Evolutionary conservation across 2,329 filamentous ascomycete genomes (phyloP), one percentile per base, ranked within the genome.

Genomic region (Venturia pyrina): DNA sequence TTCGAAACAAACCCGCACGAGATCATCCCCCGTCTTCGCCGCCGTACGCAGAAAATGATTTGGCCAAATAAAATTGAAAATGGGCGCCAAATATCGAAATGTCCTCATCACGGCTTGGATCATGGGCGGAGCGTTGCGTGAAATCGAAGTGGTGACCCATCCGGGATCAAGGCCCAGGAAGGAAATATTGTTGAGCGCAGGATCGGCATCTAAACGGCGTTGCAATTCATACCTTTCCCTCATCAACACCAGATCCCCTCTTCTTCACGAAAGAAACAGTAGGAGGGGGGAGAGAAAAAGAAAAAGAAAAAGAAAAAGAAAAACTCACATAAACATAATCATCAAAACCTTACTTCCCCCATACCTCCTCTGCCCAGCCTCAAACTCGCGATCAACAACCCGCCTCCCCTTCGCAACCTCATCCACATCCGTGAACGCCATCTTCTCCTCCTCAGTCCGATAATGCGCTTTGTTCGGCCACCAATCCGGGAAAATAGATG

Each of bases 401-500:
- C 21, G 7, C 15, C 2, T 32, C 15, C 60, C 60, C 60, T 21
- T 43, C 2, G 60, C 60, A 19, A 62, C 15, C n/a, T 62, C 40
- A 7, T 62, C 60, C 8, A 62, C n/a, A 44, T 28, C n/a, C 21
- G 60, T 62, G 2, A 62, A 62, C 28, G n/a, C 5, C 8, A 28
- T 44, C 28, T 62, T 62, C n/a, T 62, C 19, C 19, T 24, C 21
- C 13, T 62, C 60, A 5, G 1, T 34, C 5, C 6, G 5, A 17
- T 62, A 62, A 21, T 44, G n/a, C 40, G 10, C 1, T 13, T 3
- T 13, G n/a, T 62, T 44, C 5, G n/a, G 1, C 17, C 17, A 41
- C 60, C 60, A 62, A 62, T 62, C 60, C 10, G 60, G 37, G 21
- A 17, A 62, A 21, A 62, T 62, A 17, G 37, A 44, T 21, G 60